Conservation (phyloP, 345 rosid genomes). For the Hirschfeldia incana region DNA sequence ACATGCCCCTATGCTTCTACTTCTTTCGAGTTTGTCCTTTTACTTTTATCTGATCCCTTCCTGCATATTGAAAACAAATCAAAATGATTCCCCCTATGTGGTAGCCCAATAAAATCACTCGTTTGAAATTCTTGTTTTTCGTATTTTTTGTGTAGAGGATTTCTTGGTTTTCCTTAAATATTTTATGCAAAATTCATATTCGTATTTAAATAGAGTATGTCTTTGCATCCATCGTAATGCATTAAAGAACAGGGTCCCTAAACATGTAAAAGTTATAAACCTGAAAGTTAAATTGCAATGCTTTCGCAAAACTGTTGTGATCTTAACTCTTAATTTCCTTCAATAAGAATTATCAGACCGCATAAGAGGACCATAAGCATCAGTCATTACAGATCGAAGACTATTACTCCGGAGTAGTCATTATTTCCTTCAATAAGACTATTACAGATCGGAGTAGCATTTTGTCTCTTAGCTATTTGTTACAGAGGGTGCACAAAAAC, state of each 20-base stretch:
- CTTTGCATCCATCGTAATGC: background rate
- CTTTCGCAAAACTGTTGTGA: background rate
- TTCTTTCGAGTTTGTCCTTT: constrained; percentile 34
- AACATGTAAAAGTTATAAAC: background rate
- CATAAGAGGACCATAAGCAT: background rate
- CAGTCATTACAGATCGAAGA: background rate
- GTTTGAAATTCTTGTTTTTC: constrained; percentile 4
- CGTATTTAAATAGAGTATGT: background rate
- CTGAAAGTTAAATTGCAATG: background rate
- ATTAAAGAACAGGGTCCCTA: background rate
- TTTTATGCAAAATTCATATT: background rate
- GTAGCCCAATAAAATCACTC: constrained; percentile 16
- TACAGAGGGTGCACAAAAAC: too few species aligned
- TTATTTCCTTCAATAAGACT: too few species aligned
- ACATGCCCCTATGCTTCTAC: constrained; percentile 34
- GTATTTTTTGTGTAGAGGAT: background rate
- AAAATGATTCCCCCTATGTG: constrained; percentile 32
- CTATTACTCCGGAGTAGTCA: background rate
- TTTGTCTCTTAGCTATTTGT: background rate
- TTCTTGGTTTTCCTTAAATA: background rate
- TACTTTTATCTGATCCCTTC: constrained; percentile 30
- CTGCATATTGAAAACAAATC: constrained; percentile 24
- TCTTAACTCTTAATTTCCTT: background rate
- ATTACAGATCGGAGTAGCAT: background rate
- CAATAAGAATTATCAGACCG: background rate